Percentiles rank a stretch among this genome's conserved stretches.
Conservation (phyloP, 441 rosid genomes). For the Gossypium davidsonii region DNA sequence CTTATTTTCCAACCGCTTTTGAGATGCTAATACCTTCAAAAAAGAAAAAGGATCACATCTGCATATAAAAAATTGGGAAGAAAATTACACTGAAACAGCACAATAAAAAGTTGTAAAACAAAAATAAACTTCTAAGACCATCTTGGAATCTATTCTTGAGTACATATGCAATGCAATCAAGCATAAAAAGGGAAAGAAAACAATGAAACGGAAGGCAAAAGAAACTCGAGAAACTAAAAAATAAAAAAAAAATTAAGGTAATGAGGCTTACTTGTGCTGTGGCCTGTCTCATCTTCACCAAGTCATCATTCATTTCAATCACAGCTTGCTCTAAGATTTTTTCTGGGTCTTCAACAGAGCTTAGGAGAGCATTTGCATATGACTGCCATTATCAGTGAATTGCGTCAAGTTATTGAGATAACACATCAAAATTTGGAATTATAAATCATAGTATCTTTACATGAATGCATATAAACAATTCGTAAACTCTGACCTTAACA, state of each 20-base stretch:
- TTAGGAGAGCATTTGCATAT: conserved; percentile 79
- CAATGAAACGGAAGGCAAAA: neutral
- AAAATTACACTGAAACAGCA: neutral
- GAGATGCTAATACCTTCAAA: conserved; percentile 84
- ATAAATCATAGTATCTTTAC: neutral
- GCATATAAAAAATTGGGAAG: neutral
- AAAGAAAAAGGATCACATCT: neutral
- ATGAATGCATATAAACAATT: neutral
- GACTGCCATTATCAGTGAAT: conserved; percentile 42
- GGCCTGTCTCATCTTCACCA: conserved; percentile 97
- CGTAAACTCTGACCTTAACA: conserved; percentile 52
- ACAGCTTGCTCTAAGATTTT: conserved; percentile 89
- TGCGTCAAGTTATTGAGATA: neutral
- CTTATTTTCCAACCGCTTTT: conserved; percentile 84
- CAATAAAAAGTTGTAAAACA: neutral
- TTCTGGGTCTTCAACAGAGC: conserved; percentile 90
- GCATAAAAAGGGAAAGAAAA: neutral
- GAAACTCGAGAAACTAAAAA: neutral
- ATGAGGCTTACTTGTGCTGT: conserved; percentile 73
- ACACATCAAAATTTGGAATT: neutral
- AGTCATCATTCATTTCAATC: conserved; percentile 94
- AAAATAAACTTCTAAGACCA: neutral
- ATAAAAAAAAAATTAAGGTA: neutral
- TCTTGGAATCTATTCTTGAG: neutral
- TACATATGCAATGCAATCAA: neutral